A percentile compares a stretch with the other conserved stretches of the same genome.
phyloP scores from a whole-genome alignment of 768 basidiomycete genomes.

The Chalciporus pseudorubinellus region DNA sequence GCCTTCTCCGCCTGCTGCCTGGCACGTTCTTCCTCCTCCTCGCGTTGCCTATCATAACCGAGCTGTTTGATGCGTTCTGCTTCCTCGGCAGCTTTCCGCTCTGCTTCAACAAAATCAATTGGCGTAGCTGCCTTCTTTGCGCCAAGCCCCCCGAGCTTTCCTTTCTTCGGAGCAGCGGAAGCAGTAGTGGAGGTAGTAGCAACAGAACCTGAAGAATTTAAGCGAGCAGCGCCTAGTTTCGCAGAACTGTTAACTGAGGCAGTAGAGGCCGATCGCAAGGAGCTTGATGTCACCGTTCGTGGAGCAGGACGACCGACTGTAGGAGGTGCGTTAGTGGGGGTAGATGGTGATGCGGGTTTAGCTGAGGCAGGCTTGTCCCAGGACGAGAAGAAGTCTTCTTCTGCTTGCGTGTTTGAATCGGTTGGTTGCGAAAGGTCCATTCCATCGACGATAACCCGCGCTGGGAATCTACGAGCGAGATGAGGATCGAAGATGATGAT shows the following conservation, averaged over 20 bases:
- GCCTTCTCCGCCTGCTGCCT: conserved; percentile 58
- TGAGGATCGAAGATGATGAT: neutral
- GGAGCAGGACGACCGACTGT: conserved; percentile 55
- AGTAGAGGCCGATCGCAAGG: conserved; percentile 48
- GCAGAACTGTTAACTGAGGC: conserved; percentile 27
- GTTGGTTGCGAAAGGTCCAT: conserved; percentile 44
- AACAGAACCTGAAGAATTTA: conserved; percentile 40
- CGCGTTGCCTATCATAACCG: conserved; percentile 84
- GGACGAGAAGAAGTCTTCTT: conserved; percentile 95
- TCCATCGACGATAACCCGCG: conserved; percentile 82
- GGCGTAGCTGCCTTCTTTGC: conserved; percentile 81
- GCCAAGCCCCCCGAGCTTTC: conserved; percentile 74
- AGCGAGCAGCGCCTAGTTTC: conserved; percentile 42
- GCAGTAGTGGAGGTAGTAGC: conserved; percentile 29
- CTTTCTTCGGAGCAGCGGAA: conserved; percentile 51
- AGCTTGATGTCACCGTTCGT: conserved; percentile 66
- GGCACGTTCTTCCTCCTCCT: conserved; percentile 76
- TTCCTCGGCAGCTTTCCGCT: conserved; percentile 86
- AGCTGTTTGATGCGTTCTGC: conserved; percentile 89
- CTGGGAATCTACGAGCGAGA: conserved; percentile 57
- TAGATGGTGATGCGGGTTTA: conserved; percentile 50
- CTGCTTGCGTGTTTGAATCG: conserved; percentile 46
- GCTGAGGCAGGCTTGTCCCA: conserved; percentile 85
- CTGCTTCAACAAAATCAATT: conserved; percentile 93
- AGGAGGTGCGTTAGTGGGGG: conserved; percentile 53